Evolutionary conservation across 176 grass and related monocot species (phyloP).

Genomic region (Pontederia paniculata): DNA sequence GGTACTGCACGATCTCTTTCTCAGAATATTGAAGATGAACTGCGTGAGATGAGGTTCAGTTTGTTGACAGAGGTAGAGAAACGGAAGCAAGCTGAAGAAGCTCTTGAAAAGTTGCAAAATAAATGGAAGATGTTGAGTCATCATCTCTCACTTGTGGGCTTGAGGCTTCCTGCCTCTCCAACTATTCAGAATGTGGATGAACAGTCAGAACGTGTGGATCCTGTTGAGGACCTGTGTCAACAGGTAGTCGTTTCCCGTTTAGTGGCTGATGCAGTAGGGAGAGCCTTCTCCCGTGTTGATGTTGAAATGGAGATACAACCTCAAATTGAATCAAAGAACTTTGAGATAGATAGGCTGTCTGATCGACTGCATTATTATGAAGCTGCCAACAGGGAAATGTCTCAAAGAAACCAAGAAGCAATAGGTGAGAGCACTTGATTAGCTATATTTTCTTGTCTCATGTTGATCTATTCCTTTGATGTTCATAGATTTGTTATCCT

Average conservation of each 20-base stretch:
- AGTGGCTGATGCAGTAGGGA: slow-evolving; percentile 14
- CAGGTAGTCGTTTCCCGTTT: slow-evolving; percentile 14
- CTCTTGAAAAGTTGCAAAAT: slow-evolving; percentile 48
- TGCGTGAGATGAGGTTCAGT: slow-evolving; percentile 66
- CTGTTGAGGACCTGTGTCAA: slow-evolving; percentile 12
- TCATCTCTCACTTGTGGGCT: slow-evolving; percentile 52
- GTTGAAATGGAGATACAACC: slow-evolving; percentile 3
- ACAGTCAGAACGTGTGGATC: background rate
- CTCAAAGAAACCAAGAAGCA: slow-evolving; percentile 21
- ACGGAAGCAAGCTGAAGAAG: slow-evolving; percentile 76
- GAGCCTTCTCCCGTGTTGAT: slow-evolving; percentile 1
- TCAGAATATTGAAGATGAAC: slow-evolving; percentile 43
- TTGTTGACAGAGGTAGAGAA: slow-evolving; percentile 74
- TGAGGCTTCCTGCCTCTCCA: slow-evolving; percentile 39
- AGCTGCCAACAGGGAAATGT: slow-evolving; percentile 24
- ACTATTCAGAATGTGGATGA: slow-evolving; percentile 23
- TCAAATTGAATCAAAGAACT: slow-evolving; percentile 20
- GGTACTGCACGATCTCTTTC: slow-evolving; percentile 24
- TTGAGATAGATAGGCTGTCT: slow-evolving; percentile 16
- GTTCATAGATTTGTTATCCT: background rate
- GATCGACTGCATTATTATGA: slow-evolving; percentile 23
- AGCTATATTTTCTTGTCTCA: too few species aligned
- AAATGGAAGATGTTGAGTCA: slow-evolving; percentile 65
- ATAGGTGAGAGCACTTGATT: slow-evolving; percentile 3
- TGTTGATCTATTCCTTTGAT: background rate